Conservation (phyloP, 1,284 basidiomycete species). For the Trichosporon inkin region DNA sequence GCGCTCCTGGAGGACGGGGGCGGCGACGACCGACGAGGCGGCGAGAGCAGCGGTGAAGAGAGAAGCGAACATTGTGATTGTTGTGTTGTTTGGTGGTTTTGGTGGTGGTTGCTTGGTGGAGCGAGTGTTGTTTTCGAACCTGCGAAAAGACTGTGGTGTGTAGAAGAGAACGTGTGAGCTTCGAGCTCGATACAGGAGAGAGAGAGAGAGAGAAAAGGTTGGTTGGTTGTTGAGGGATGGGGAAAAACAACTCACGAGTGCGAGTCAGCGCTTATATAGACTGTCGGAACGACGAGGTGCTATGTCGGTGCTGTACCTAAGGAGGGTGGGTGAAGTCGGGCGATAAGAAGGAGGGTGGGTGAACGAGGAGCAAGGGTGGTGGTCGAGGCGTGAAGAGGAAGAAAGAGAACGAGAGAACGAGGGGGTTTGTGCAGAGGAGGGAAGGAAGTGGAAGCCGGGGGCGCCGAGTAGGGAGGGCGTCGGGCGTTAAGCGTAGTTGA, state of each 20-base stretch:
- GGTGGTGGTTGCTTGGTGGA: conserved; percentile 9
- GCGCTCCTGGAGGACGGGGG: conserved; percentile 52
- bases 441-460: background rate
- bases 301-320: conserved; percentile 4
- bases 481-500: conserved; percentile 2
- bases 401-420: background rate
- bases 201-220: conserved; percentile 16
- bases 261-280: conserved; percentile 2
- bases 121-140: conserved; percentile 13
- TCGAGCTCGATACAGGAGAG: conserved; percentile 16
- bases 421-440: background rate
- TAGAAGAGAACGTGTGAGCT: conserved; percentile 17
- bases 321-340: conserved; percentile 5
- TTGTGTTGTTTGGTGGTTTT: conserved; percentile 17
- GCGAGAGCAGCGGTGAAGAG: conserved; percentile 56
- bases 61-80: conserved; percentile 44
- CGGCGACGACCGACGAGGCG: conserved; percentile 52
- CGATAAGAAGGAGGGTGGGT: conserved; percentile 2
- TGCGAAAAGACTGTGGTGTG: conserved; percentile 19
- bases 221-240: conserved; percentile 4
- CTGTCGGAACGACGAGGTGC: background rate
- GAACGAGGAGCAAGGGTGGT: background rate
- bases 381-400: background rate
- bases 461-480: conserved; percentile 7
- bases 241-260: conserved; percentile 7